Conservation (phyloP, 1,139 yeast species). For the Lodderomyces orthopsilosis region DNA sequence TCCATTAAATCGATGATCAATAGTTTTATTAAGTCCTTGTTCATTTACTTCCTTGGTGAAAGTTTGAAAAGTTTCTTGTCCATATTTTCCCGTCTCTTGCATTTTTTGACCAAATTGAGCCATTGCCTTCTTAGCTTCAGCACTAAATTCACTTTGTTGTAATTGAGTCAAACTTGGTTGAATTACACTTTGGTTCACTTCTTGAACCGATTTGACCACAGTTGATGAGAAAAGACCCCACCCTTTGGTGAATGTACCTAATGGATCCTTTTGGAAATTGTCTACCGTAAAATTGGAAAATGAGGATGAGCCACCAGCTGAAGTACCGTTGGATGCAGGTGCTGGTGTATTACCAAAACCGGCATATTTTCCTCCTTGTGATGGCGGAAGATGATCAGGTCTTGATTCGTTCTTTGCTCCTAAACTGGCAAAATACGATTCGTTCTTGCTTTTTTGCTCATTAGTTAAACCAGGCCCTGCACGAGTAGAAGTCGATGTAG, state of each 20-base stretch:
- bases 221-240: conserved; percentile 90
- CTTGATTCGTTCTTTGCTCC: conserved; percentile 72
- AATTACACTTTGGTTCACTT: conserved; percentile 83
- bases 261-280: conserved; percentile 78
- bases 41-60: conserved; percentile 51
- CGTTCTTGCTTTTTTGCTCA: conserved; percentile 62
- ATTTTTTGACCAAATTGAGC: conserved; percentile 93
- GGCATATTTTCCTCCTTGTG: conserved; percentile 88
- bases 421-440: conserved; percentile 74
- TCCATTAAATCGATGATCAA: conserved; percentile 51
- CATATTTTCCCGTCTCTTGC: conserved; percentile 81
- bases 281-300: conserved; percentile 64
- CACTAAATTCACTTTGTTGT: conserved; percentile 74
- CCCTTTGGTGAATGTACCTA: conserved; percentile 85
- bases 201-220: conserved; percentile 77
- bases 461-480: background rate
- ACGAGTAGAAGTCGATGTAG: conserved; percentile 3
- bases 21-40: conserved; percentile 35
- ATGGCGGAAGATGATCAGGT: conserved; percentile 82
- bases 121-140: conserved; percentile 86
- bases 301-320: conserved; percentile 22
- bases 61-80: conserved; percentile 60
- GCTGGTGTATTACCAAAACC: conserved; percentile 88
- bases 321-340: conserved; percentile 24
- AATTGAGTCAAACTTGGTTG: conserved; percentile 84